Evolutionary conservation across 2,329 filamentous ascomycete genomes (phyloP), one percentile per base, ranked within the genome.

Genomic region (Pseudocercospora crystallina): DNA sequence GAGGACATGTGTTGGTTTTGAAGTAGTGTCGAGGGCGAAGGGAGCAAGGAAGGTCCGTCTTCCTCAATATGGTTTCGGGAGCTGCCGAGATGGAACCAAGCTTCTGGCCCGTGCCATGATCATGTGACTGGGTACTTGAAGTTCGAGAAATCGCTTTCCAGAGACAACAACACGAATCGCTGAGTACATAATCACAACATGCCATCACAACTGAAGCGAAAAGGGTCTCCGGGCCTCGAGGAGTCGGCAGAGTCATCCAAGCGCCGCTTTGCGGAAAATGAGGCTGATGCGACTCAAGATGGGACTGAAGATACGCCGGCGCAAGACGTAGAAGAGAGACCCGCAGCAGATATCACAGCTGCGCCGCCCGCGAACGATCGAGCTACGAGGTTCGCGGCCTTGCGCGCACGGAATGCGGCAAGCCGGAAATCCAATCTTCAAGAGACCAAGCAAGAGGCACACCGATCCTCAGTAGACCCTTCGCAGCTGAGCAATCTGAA

Each of bases 401-500:
- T 96, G 12, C 85, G 95, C 72, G 87, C 87, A 20, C 86, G 90
- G 63, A 73, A 75, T 64, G 68, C 65, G 38, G 58, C 64, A n/a
- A 71, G 67, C 29, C 74, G 75, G 84, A 90, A 77, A 77, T 79
- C 51, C 56, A 97, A 96, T 66, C 75, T 95, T 57, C 87, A 90
- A 68, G 91, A 91, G 69, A 90, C 89, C 7, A 87, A 87, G 29
- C 84, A 84, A 42, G 91, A 96, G 73, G 87, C 89, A 12, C 86
- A 91, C 65, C 85, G 90, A 36, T 77, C 90, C 43, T 81, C 86
- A 3, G 84, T 85, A 20, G 90, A 96, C 66, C 88, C 90, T 5
- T 81, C 80, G 3, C 81, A 92, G 55, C 81, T 96, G 42, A 83
- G 83, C 1, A 81, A 88, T 1, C 76, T 97, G n/a, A 84, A 87